Evolutionary conservation across 2,329 filamentous ascomycete species (phyloP).

Genomic region (Teratosphaeria destructans): DNA sequence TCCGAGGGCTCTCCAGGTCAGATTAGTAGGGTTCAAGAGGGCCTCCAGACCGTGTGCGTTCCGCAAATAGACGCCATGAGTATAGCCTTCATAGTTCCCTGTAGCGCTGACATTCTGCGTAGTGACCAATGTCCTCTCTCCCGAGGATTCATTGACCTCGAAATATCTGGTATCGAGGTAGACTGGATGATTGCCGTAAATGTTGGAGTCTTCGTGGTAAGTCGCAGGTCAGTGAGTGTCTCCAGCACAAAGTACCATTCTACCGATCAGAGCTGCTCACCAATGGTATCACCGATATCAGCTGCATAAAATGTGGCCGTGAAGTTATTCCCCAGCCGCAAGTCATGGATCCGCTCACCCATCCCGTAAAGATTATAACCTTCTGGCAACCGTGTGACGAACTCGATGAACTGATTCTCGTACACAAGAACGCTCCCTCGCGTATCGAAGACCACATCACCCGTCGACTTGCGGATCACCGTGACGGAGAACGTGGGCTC

Average conservation of each 20-base stretch:
- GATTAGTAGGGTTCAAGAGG: slow-evolving; percentile 49
- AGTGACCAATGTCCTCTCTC: slow-evolving; percentile 42
- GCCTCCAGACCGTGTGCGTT: slow-evolving; percentile 71
- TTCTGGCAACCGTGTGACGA: slow-evolving; percentile 54
- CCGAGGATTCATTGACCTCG: slow-evolving; percentile 38
- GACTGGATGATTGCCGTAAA: slow-evolving; percentile 69
- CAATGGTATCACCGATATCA: slow-evolving; percentile 56
- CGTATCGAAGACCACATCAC: slow-evolving; percentile 60
- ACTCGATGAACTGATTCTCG: slow-evolving; percentile 70
- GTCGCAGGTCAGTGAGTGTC: neutral
- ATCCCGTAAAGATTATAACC: slow-evolving; percentile 62
- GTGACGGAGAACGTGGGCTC: slow-evolving; percentile 48
- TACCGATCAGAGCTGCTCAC: neutral
- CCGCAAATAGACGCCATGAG: slow-evolving; percentile 67
- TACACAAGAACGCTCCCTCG: slow-evolving; percentile 55
- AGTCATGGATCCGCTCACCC: slow-evolving; percentile 60
- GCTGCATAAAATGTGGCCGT: slow-evolving; percentile 60
- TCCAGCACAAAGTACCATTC: neutral
- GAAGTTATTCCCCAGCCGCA: slow-evolving; percentile 62
- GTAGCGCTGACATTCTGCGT: slow-evolving; percentile 42
- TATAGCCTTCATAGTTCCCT: slow-evolving; percentile 52
- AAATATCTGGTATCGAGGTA: slow-evolving; percentile 74
- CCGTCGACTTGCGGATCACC: slow-evolving; percentile 47
- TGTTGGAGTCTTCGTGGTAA: slow-evolving; percentile 36
- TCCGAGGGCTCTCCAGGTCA: slow-evolving; percentile 66